Conservation (phyloP, 2,329 filamentous ascomycete species). For the Aspergillus transmontanensis region DNA sequence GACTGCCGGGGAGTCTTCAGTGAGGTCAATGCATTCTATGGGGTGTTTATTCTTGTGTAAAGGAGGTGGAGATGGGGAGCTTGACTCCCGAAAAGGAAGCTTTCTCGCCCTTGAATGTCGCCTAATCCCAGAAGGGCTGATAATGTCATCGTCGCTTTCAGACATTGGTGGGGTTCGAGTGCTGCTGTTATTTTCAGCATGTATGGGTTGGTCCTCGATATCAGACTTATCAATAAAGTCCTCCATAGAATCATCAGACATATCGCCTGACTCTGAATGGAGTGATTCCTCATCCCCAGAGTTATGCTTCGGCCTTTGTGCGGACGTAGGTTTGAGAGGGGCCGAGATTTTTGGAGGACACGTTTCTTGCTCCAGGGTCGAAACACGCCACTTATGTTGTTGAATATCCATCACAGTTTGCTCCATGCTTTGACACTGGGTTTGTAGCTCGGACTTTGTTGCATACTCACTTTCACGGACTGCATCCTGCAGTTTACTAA, state of each 20-base stretch:
- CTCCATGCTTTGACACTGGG: conserved; percentile 63
- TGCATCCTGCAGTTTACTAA: conserved; percentile 58
- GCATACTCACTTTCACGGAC: conserved; percentile 58
- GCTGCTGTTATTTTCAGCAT: not conserved
- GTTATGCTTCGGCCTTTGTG: conserved; percentile 3
- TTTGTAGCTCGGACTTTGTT: conserved; percentile 55
- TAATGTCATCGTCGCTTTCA: conserved; percentile 28
- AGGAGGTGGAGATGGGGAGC: conserved; percentile 16
- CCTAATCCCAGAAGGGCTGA: conserved; percentile 22
- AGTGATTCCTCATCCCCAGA: conserved; percentile 38
- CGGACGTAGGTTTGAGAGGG: conserved; percentile 15
- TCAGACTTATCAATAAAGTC: conserved; percentile 35
- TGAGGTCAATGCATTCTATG: conserved; percentile 39
- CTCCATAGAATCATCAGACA: conserved; percentile 20
- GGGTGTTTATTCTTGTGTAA: not conserved
- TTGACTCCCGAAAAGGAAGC: conserved; percentile 14
- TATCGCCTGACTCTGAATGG: conserved; percentile 29
- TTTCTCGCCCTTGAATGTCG: conserved; percentile 16
- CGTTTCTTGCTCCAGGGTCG: conserved; percentile 39
- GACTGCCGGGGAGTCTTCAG: conserved; percentile 22
- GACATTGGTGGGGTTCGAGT: conserved; percentile 14
- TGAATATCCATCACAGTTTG: conserved; percentile 63
- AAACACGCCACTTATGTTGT: conserved; percentile 47
- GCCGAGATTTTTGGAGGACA: conserved; percentile 31
- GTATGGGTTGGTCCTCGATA: not conserved